Percentiles rank a stretch among this genome's conserved stretches.
Conservation (phyloP, 2,329 filamentous ascomycete species). For the Colletotrichum musae region DNA sequence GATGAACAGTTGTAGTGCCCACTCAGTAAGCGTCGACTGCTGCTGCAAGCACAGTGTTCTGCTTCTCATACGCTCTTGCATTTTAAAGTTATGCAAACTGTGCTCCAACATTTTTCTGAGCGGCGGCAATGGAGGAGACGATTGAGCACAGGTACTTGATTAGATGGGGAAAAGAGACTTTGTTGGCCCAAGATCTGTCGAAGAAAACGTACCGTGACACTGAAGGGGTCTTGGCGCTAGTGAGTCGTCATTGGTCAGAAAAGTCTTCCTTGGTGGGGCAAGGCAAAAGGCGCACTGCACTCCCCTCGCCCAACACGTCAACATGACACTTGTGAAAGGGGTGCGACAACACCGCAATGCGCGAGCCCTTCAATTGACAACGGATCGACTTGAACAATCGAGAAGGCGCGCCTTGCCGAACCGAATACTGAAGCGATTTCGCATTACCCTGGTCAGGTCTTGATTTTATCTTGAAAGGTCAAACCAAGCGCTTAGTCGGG, state of each 20-base stretch:
- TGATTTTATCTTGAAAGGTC: neutral
- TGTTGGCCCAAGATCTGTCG: neutral
- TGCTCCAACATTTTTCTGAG: neutral
- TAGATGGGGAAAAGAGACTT: conserved; percentile 19
- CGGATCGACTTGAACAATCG: neutral
- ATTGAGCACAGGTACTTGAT: conserved; percentile 9
- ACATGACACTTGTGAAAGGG: neutral
- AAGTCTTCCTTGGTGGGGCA: conserved; percentile 12
- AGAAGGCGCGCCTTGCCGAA: conserved; percentile 22
- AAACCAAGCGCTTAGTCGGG: neutral
- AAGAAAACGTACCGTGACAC: neutral
- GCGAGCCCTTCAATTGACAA: conserved; percentile 27
- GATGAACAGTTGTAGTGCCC: neutral
- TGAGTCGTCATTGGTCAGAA: conserved; percentile 18
- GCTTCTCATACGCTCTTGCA: neutral
- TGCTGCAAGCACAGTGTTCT: neutral
- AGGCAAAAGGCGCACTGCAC: conserved; percentile 19
- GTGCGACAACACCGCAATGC: neutral
- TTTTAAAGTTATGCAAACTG: conserved; percentile 4
- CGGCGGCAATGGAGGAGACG: neutral
- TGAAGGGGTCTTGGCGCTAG: neutral
- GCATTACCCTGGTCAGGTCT: neutral
- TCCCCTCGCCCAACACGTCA: neutral
- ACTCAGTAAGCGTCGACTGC: neutral
- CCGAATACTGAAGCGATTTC: neutral